phyloP scores from a whole-genome alignment of 2,329 filamentous ascomycete genomes.

The Colletotrichum kahawae region DNA sequence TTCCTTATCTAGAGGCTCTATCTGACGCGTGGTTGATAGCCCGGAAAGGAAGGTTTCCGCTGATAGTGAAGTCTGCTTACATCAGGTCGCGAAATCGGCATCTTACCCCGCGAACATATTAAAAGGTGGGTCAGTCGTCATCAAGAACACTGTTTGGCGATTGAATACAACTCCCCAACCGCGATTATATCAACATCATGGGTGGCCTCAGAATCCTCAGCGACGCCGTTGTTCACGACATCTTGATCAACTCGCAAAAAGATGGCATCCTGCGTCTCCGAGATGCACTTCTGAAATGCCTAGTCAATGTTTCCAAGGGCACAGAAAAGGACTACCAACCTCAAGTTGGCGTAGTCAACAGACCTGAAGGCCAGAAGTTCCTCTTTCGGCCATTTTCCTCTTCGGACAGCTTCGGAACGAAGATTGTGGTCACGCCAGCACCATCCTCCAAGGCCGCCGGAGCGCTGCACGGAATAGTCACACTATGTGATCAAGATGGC shows the following conservation, averaged over 20 bases:
- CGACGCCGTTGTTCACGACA: constrained; percentile 17
- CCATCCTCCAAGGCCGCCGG: not conserved
- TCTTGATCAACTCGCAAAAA: constrained; percentile 23
- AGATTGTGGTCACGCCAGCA: constrained; percentile 25
- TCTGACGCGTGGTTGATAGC: not conserved
- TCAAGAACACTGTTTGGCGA: too few species aligned
- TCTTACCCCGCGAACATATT: not conserved
- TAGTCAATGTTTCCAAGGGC: constrained; percentile 22
- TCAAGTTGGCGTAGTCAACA: constrained; percentile 22
- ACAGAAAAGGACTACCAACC: constrained; percentile 27
- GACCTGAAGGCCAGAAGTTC: constrained; percentile 26
- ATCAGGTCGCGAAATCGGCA: not conserved
- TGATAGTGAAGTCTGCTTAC: not conserved
- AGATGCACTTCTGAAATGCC: constrained; percentile 8
- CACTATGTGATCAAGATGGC: constrained; percentile 61
- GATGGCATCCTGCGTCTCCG: constrained; percentile 21
- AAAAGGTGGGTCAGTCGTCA: not conserved
- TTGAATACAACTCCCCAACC: rapidly evolving
- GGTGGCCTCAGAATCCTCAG: constrained; percentile 3
- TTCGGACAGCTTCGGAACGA: constrained; percentile 24
- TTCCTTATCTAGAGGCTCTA: not conserved
- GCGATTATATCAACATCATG: not conserved
- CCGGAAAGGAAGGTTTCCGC: not conserved
- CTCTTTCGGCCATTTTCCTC: constrained; percentile 30
- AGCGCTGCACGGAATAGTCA: constrained; percentile 41